Conservation (phyloP, 495 filamentous ascomycete genomes). For the Tuber indicum region DNA sequence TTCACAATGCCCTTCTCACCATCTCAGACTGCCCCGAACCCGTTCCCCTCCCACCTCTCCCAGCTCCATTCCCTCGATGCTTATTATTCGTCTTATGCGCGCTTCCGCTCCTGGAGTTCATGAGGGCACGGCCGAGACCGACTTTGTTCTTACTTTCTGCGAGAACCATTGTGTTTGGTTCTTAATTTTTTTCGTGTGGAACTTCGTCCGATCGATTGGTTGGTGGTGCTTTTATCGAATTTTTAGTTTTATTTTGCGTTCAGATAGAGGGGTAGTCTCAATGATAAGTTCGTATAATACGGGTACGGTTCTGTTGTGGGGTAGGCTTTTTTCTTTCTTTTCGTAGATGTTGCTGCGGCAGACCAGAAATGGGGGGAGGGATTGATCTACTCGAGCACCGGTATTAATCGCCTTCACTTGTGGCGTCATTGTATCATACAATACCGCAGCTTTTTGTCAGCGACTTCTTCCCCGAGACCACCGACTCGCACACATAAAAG, state of each 20-base stretch:
- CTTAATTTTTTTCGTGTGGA: background rate
- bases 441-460: conserved; percentile 24
- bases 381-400: background rate
- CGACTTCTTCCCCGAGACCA: conserved; percentile 7
- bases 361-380: background rate
- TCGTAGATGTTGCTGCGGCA: background rate
- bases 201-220: background rate
- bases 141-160: conserved; percentile 93
- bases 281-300: background rate
- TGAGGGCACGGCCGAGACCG: conserved; percentile 63
- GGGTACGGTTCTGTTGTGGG: background rate
- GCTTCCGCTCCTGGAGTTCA: conserved; percentile 36
- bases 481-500: background rate
- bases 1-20: conserved; percentile 13
- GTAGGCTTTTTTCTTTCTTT: background rate
- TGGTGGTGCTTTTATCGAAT: background rate
- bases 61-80: conserved; percentile 17
- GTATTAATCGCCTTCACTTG: conserved; percentile 4
- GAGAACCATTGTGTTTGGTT: conserved; percentile 64
- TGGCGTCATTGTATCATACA: background rate
- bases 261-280: background rate
- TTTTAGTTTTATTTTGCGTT: background rate
- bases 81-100: conserved; percentile 20
- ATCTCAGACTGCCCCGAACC: conserved; percentile 17
- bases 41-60: conserved; percentile 12